Base-by-base conservation (phyloP, 192 early-diverging fungal genomes). In the Entomortierella beljakovae region DNA sequence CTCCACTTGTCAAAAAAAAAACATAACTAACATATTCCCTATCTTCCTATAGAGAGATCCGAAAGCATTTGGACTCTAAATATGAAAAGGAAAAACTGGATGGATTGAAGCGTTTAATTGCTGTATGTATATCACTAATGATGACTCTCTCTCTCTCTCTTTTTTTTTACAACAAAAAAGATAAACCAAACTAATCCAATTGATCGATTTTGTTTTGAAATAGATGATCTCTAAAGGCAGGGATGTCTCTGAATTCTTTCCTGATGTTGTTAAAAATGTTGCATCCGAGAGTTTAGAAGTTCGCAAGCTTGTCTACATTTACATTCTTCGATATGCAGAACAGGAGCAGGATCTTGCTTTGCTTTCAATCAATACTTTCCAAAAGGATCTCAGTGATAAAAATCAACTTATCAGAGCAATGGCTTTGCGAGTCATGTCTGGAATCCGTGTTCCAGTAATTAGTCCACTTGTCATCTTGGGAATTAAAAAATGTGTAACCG, bases 221-320 rank as follows among this genome's bases (percentile, higher is more conserved):
- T 79, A 93, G 90, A 90, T 95, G 83, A 93, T 98, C 34, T 94
- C 93, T 22, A 95, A 94, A 83, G 96, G 96, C 23, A 88, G 90
- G 23, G 92, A 97, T 80, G 95, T 96, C 18, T 93, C 94, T 10
- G 91, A 92, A 80, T 95, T 93, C 81, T 99, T 95, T 69, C 90
- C 93, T 34, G 93, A 95, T 65, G 97, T 99, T 18, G 96, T 99
- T 61, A 99, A 98, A 81, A 98, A 98, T 80, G 98, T 99, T 0
- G 96, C 95, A 0, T 94, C 96, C 11, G 86, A 86, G 8, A 95
- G 93, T 58, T 84, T 97, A 63, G 94, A 96, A 65, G 89, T 98
- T 34, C 90, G 96, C 34, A 95, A 96, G 63, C 87, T 99, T 4
- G 98, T 99, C 26, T 97, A 97, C 85, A 97, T 98, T 64, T 99